Evolutionary conservation across 176 grass and related monocot genomes (phyloP).

Genomic region (Oryza nivara): DNA sequence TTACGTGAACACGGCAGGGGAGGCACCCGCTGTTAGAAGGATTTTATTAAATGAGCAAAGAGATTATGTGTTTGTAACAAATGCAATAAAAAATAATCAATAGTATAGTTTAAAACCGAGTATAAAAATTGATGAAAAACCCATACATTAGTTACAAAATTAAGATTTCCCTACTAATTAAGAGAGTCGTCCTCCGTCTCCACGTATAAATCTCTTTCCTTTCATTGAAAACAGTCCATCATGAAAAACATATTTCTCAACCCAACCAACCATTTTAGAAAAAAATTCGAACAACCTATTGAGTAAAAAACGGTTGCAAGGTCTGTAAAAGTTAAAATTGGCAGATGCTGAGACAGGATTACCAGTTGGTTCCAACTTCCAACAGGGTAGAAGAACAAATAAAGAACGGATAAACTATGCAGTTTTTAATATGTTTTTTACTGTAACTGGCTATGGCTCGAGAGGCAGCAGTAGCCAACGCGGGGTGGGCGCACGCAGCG

Average conservation of each 20-base stretch:
- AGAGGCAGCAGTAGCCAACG: slow-evolving; percentile 1
- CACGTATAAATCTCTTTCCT: no score
- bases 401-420: background rate
- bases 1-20: no score
- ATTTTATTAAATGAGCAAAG: no score
- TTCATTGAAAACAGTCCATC: no score
- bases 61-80: no score
- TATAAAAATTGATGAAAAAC: background rate
- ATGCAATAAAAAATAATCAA: no score
- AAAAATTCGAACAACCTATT: no score
- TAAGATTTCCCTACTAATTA: background rate
- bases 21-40: no score
- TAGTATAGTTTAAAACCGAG: background rate
- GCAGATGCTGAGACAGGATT: background rate
- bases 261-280: no score
- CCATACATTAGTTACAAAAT: background rate
- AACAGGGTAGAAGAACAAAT: background rate
- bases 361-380: background rate
- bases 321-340: background rate
- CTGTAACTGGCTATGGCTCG: background rate
- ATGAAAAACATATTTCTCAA: no score
- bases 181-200: no score
- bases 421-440: background rate
- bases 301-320: no score
- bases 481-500: slow-evolving; percentile 24